Evolutionary conservation across 2,329 filamentous ascomycete species (phyloP).

Genomic region (Pseudogymnoascus sp.): DNA sequence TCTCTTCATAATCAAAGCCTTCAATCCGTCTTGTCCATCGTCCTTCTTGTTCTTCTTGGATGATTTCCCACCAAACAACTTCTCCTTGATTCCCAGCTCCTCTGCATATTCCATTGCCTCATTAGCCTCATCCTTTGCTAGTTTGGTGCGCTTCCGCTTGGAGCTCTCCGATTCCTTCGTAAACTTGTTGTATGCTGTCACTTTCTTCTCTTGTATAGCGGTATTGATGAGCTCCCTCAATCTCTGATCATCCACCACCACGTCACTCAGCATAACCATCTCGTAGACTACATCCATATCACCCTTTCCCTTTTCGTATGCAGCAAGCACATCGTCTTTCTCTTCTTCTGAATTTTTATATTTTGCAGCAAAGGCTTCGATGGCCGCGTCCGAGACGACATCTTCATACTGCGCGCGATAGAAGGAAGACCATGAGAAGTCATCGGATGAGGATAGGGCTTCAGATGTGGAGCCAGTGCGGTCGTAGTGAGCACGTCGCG

Average conservation of each 20-base stretch:
- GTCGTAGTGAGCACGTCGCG: slow-evolving; percentile 79
- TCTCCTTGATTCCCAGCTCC: slow-evolving; percentile 66
- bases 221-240: slow-evolving; percentile 74
- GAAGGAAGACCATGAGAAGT: slow-evolving; percentile 84
- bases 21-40: slow-evolving; percentile 46
- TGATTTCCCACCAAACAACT: slow-evolving; percentile 49
- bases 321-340: slow-evolving; percentile 63
- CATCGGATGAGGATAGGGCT: slow-evolving; percentile 58
- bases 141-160: slow-evolving; percentile 49
- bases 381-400: slow-evolving; percentile 64
- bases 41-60: slow-evolving; percentile 34
- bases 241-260: slow-evolving; percentile 74
- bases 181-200: slow-evolving; percentile 61
- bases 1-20: slow-evolving; percentile 66
- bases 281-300: slow-evolving; percentile 73
- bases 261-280: slow-evolving; percentile 77
- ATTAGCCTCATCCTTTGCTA: slow-evolving; percentile 57
- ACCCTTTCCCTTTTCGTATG: slow-evolving; percentile 67
- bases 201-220: slow-evolving; percentile 64
- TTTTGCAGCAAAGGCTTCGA: slow-evolving; percentile 64
- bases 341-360: slow-evolving; percentile 90
- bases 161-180: slow-evolving; percentile 63
- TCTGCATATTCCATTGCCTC: slow-evolving; percentile 71
- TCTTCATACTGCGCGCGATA: slow-evolving; percentile 79
- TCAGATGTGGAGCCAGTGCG: slow-evolving; percentile 83